phyloP scores from a whole-genome alignment of 129 eudicot species.

The Flaveria trinervia region DNA sequence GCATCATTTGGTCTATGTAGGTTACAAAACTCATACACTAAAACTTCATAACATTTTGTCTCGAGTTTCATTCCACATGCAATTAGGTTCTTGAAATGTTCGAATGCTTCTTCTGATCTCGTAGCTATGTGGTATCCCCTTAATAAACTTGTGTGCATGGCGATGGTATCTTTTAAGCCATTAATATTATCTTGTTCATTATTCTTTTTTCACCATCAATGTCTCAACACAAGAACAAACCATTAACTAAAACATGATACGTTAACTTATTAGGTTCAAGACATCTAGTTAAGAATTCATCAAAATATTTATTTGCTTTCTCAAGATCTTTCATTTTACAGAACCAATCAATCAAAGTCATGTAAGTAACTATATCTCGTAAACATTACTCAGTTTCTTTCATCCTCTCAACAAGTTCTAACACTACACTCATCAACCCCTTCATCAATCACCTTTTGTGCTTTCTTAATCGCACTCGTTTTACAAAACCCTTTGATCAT shows the following conservation, averaged over 20 bases:
- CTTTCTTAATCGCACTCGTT: conserved; percentile 54
- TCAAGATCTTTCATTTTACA: conserved; percentile 51
- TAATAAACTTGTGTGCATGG: conserved; percentile 56
- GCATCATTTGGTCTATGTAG: conserved; percentile 45
- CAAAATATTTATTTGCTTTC: conserved; percentile 46
- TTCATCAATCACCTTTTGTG: conserved; percentile 58
- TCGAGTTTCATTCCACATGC: conserved; percentile 47
- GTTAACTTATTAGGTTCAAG: conserved; percentile 52
- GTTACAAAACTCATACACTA: conserved; percentile 55
- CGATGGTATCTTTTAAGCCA: conserved; percentile 53
- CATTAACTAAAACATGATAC: conserved; percentile 52
- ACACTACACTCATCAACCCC: conserved; percentile 43
- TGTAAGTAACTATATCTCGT: conserved; percentile 55
- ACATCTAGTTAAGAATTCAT: conserved; percentile 44
- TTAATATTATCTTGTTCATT: conserved; percentile 52
- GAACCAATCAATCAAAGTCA: conserved; percentile 62
- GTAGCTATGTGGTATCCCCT: conserved; percentile 55
- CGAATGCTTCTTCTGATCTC: conserved; percentile 47
- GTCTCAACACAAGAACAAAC: conserved; percentile 49
- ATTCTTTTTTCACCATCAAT: conserved; percentile 54
- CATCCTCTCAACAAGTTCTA: conserved; percentile 43
- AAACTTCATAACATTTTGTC: conserved; percentile 41
- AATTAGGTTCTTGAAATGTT: conserved; percentile 49
- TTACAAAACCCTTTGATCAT: conserved; percentile 62
- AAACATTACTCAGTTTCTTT: conserved; percentile 33